phyloP scores from a whole-genome alignment of 2,329 filamentous ascomycete genomes.

The Fusarium haematococcum region DNA sequence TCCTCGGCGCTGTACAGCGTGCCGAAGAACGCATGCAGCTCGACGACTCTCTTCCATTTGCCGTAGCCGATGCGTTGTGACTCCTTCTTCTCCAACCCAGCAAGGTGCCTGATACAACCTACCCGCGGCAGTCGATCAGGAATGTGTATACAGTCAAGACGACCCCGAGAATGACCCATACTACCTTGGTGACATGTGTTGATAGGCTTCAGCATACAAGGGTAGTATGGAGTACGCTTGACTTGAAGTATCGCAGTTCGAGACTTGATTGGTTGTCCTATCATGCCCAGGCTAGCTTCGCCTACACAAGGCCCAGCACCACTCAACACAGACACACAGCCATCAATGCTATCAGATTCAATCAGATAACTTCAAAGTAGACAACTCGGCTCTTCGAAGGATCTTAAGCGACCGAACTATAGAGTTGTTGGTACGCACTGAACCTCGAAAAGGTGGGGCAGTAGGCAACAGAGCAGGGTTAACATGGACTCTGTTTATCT shows the following conservation, averaged over 20 bases:
- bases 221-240: not conserved
- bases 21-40: too few species aligned
- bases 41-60: too few species aligned
- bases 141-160: too few species aligned
- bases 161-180: too few species aligned
- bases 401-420: not conserved
- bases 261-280: not conserved
- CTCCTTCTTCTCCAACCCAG: too few species aligned
- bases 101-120: too few species aligned
- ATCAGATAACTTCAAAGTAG: not conserved
- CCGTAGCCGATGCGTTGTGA: too few species aligned
- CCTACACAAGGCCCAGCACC: not conserved
- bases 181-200: not conserved
- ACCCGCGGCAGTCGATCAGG: too few species aligned
- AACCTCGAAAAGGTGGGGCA: not conserved
- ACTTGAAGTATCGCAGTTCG: not conserved
- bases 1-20: too few species aligned
- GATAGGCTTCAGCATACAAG: not conserved
- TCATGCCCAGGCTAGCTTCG: not conserved
- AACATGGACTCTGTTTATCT: not conserved
- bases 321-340: not conserved
- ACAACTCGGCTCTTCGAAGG: not conserved
- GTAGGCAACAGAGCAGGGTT: not conserved
- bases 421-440: not conserved
- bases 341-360: not conserved